Conservation (phyloP, 768 basidiomycete genomes). For the Mycena floridula region DNA sequence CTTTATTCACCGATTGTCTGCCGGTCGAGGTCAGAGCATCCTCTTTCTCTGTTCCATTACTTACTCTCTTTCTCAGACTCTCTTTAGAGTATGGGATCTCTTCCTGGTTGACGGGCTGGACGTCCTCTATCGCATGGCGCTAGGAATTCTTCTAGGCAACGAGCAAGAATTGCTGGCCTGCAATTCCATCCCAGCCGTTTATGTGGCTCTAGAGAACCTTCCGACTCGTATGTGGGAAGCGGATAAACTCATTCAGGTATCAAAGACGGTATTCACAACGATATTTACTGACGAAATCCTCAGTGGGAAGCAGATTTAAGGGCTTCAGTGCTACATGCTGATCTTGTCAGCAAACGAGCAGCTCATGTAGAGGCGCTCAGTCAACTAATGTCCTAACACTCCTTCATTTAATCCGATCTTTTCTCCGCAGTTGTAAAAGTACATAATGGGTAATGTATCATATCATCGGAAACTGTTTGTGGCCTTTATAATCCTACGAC, state of each 20-base stretch:
- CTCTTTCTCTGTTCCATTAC: slow-evolving; percentile 3
- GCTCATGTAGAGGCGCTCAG: slow-evolving; percentile 42
- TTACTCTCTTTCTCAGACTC: slow-evolving; percentile 46
- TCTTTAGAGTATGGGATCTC: slow-evolving; percentile 95
- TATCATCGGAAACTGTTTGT: too few species aligned
- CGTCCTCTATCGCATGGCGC: slow-evolving; percentile 84
- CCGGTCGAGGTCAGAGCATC: slow-evolving; percentile 74
- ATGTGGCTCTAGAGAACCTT: slow-evolving; percentile 82
- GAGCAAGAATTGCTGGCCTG: slow-evolving; percentile 80
- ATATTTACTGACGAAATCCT: slow-evolving; percentile 19
- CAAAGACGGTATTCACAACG: slow-evolving; percentile 12
- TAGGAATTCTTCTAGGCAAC: slow-evolving; percentile 79
- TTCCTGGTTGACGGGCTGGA: slow-evolving; percentile 92
- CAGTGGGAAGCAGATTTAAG: slow-evolving; percentile 59
- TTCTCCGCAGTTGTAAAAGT: too few species aligned
- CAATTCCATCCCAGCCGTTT: slow-evolving; percentile 83
- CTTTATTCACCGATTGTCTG: slow-evolving; percentile 91
- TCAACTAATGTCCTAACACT: slow-evolving; percentile 19
- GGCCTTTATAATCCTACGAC: too few species aligned
- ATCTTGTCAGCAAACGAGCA: slow-evolving; percentile 49
- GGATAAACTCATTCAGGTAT: slow-evolving; percentile 83
- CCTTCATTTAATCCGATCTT: background rate
- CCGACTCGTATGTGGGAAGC: slow-evolving; percentile 94
- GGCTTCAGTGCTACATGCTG: slow-evolving; percentile 41
- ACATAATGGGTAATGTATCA: too few species aligned